Base-by-base conservation (phyloP, 169 alveolate genomes). In the Hepatocystis sp. region DNA sequence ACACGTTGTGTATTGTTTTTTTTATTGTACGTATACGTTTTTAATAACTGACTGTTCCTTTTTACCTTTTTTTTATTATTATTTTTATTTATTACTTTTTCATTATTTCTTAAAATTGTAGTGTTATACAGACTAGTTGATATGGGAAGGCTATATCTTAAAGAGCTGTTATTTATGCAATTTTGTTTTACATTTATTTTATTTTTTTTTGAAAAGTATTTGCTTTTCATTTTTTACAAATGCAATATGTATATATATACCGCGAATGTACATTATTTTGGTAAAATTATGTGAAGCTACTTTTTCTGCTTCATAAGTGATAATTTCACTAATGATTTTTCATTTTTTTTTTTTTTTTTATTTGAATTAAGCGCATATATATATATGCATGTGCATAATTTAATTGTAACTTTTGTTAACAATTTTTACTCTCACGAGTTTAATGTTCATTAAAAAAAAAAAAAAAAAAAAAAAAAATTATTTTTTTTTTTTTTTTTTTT, bases 81-180 rank as follows among this genome's bases (percentile, higher is more conserved):
- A n/a, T 19, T 58, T 34, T 34, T 58, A 15, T 19, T 58, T 32
- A 58, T 58, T 58, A 58, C 10, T 19, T 58, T 58, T 32, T 58
- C 67, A 58, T 58, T n/a, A 17, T 58, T 58, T 1, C 1, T 4
- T 5, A 58, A 58, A 5, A 58, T 58, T n/a, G 67, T 58, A 4
- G 67, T 15, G 36, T 15, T 58, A n/a, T 58, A 58, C 4, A 67
- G 13, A 7, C 85, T 67, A 8, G 85, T 67, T 7, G 67, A 30
- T 2, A 19, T 10, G 28, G 85, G 85, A 17, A 52, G 51, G 34
- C 25, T 28, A 32, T 67, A 67, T 11, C 25, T 27, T 7, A 15
- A 42, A 30, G 15, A 25, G 8, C 28, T 23, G 52, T 34, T 11
- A 3, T 5, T 40, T 13, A 15, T 32, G 44, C 8, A 36, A 8